Evolutionary conservation across 2,329 filamentous ascomycete species (phyloP).

Genomic region (Cercospora sp.): DNA sequence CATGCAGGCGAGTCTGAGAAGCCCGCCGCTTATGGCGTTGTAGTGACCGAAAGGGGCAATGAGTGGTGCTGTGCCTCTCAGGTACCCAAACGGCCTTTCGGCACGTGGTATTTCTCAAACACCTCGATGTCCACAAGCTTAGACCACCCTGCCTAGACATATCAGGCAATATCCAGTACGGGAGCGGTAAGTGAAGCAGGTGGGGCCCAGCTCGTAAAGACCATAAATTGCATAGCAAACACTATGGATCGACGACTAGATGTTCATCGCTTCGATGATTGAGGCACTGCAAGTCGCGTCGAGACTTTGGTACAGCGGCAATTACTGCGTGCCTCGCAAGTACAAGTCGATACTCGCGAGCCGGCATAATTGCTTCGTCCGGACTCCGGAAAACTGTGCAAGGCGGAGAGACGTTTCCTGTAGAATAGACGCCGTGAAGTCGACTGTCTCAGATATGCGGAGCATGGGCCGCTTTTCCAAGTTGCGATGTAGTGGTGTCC

Average conservation of each 20-base stretch:
- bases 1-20: neutral
- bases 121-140: neutral
- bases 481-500: neutral
- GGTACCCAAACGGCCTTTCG: slow-evolving; percentile 24
- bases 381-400: neutral
- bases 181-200: neutral
- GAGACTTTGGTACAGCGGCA: neutral
- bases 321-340: neutral
- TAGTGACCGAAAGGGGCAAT: slow-evolving; percentile 23
- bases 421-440: neutral
- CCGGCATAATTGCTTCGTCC: neutral
- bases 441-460: neutral
- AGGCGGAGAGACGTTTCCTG: neutral
- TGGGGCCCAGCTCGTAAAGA: neutral
- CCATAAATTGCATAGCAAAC: neutral
- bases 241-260: neutral
- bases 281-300: neutral
- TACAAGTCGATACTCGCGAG: neutral
- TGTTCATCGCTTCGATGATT: neutral
- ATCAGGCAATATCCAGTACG: neutral
- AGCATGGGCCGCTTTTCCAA: slow-evolving; percentile 5
- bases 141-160: neutral
- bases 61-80: neutral
- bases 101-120: slow-evolving; percentile 4
- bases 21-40: slow-evolving; percentile 38